phyloP scores from a whole-genome alignment of 345 rosid genomes.

The Hibiscus mutabilis region DNA sequence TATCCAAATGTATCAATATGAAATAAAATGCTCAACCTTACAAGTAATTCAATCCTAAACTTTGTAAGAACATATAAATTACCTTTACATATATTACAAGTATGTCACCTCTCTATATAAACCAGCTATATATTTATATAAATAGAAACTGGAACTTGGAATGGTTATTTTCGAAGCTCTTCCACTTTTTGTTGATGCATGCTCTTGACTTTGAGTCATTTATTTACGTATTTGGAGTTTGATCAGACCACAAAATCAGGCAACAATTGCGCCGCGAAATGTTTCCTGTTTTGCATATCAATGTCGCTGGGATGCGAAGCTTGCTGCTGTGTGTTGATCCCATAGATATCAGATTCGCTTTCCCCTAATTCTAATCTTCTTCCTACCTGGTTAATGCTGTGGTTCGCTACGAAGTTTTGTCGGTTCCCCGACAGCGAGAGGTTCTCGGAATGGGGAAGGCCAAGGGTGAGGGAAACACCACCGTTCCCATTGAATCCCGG shows the following conservation, averaged over 20 bases:
- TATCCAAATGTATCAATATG: neutral
- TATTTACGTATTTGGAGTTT: neutral
- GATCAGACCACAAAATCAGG: constrained; percentile 48
- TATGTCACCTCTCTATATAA: neutral
- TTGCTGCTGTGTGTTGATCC: constrained; percentile 20
- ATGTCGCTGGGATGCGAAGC: constrained; percentile 36
- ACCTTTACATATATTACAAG: neutral
- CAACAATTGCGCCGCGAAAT: constrained; percentile 46
- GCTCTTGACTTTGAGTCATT: neutral
- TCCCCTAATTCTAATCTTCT: constrained; percentile 34
- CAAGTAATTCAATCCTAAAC: constrained; percentile 8
- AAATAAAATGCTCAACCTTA: neutral
- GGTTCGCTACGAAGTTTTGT: constrained; percentile 36
- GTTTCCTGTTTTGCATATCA: constrained; percentile 40
- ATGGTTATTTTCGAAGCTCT: neutral
- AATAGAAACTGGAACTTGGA: neutral
- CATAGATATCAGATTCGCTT: constrained; percentile 26
- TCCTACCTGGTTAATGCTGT: constrained; percentile 33
- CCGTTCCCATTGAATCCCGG: constrained; percentile 32
- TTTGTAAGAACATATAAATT: neutral
- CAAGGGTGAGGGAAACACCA: constrained; percentile 54
- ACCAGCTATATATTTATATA: too few relatives aligned
- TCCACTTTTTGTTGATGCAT: neutral
- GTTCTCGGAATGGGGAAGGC: constrained; percentile 48
- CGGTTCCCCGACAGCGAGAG: constrained; percentile 31